Evolutionary conservation across 2,329 filamentous ascomycete genomes (phyloP), one percentile per base, ranked within the genome.

Genomic region (Beauveria bassiana): DNA sequence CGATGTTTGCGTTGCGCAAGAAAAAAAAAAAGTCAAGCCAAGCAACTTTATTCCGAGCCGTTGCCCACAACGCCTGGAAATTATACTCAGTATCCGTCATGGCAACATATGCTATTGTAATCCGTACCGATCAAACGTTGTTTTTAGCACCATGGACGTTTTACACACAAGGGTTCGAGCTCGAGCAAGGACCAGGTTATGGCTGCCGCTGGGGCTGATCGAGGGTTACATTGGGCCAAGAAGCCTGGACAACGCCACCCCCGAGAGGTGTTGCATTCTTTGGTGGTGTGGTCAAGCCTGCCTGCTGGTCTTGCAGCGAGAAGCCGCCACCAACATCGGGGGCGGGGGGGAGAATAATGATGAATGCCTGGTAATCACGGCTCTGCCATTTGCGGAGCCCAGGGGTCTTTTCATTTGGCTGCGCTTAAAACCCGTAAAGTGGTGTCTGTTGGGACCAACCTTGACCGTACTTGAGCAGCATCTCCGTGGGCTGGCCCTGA

Each of bases 171-270:
- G 43, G 24, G 28, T 49, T 40, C n/a, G n/a, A 56, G 42, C 40
- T 56, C 18, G 42, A 34, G 42, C 42, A 31, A 28, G 42, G n/a
- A 49, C 43, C 43, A 56, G 53, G 46, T 47, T 31, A 24, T 59
- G 56, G 56, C 34, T 28, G 22, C 20, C 56, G 34, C 38, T 22
- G 57, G 57, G 57, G 57, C 57, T 59, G 57, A 59, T 59, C 57
- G 57, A 50, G 47, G 49, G 57, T 59, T 59, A 59, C 57, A 59
- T 59, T 52, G 57, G 18, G 47, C 22, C 45, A 51, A 38, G 54
- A 9, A 50, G 56, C 56, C 57, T 59, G 52, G 47, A 59, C 45
- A 40, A 59, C 57, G 57, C 57, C 57, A 53, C 57, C 57, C 56
- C 46, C 24, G 47, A 53, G 24, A 24, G 26, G 47, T 42, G 31